Conservation (phyloP, 345 rosid genomes). For the Kernera saxatilis region DNA sequence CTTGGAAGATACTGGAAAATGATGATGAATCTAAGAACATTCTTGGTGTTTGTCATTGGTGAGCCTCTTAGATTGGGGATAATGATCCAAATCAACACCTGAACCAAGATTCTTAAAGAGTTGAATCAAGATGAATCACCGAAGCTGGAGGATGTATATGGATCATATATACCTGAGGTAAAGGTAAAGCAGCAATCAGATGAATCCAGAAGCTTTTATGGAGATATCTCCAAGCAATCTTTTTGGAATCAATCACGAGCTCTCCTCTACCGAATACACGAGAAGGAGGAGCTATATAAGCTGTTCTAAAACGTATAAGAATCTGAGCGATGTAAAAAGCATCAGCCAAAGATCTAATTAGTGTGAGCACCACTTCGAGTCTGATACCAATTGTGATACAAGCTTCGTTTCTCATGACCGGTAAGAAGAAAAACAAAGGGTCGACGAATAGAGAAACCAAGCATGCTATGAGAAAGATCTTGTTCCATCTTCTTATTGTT, state of each 20-base stretch:
- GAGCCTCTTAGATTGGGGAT: constrained; percentile 73
- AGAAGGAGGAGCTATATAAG: constrained; percentile 84
- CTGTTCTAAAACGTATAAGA: constrained; percentile 60
- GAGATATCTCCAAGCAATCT: constrained; percentile 59
- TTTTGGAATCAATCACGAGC: constrained; percentile 60
- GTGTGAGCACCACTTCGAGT: constrained; percentile 56
- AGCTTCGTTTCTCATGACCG: constrained; percentile 38
- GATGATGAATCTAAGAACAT: constrained; percentile 73
- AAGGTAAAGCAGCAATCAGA: constrained; percentile 73
- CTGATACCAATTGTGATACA: constrained; percentile 58
- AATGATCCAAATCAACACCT: constrained; percentile 75
- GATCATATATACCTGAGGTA: constrained; percentile 60
- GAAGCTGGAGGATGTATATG: not conserved
- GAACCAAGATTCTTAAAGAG: constrained; percentile 4
- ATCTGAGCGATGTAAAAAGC: constrained; percentile 67
- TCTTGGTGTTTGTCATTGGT: constrained; percentile 74
- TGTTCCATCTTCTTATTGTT: constrained; percentile 57
- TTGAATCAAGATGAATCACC: not conserved
- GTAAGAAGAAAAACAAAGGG: constrained; percentile 76
- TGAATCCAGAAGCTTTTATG: constrained; percentile 62
- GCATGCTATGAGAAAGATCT: constrained; percentile 63
- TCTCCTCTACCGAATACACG: constrained; percentile 92
- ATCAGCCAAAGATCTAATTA: constrained; percentile 66
- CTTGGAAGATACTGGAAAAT: constrained; percentile 81
- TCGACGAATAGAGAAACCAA: constrained; percentile 75